Base-by-base conservation (phyloP, 495 filamentous ascomycete species). In the Podospora australis region DNA sequence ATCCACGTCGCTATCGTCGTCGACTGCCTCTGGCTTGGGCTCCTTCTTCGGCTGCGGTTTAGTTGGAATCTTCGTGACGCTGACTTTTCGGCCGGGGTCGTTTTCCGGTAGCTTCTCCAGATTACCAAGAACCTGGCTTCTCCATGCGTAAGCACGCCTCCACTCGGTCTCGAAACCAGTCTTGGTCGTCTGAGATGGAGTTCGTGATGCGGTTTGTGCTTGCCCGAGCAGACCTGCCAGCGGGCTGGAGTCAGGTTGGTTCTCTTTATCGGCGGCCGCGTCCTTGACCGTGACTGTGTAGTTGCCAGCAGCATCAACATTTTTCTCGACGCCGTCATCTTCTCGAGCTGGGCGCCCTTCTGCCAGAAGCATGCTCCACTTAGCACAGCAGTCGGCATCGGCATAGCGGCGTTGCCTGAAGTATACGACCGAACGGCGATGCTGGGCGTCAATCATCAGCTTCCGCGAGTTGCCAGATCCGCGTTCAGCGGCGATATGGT, bases 371-470 rank as follows among this genome's bases (percentile, higher is more conserved):
- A 79, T 78, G 23, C 86, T 78, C 65, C 82, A 78, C 14, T 71
- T 73, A 19, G 92, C 82, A 35, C 89, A 79, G 55, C 83, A 80
- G 42, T 75, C 74, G 10, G 90, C 81, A 68, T 98, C 88, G 4
- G 79, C 90, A 51, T 79, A 90, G 21, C 80, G 74, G 46, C 78
- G 81, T 16, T 90, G 67, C 39, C 80, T 74, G 62, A 80, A 88
- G 7, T 91, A 69, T 4, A 87, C 75, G 32, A 92, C 78, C 1
- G 78, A 87, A 48, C 92, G 77, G 39, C 92, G 78, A 53, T 95
- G 77, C 63, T 97, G 90, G 6, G 88, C 83, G 20, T 82, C 74
- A 10, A 82, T 77, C 62, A 96, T 90, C 8, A 84, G 72, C 57
- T 94, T 88, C 24, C 88, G 78, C 56, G 85, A 90, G 53, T 48